Conservation (phyloP, 805 yeast species). For the Kluyveromyces lactis region DNA sequence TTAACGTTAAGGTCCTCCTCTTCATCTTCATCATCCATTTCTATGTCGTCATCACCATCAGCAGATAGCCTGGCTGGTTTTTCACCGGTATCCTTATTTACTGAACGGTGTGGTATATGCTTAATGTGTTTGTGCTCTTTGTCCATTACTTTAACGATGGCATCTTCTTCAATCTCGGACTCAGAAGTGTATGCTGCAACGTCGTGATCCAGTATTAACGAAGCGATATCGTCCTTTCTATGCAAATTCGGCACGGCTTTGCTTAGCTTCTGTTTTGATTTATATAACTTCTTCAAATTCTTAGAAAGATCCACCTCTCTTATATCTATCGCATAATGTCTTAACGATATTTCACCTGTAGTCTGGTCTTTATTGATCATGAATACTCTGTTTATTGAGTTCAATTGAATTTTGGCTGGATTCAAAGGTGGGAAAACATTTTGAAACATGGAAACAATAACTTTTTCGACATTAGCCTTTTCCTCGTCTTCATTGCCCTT, state of each 20-base stretch:
- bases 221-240: slow-evolving; percentile 67
- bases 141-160: slow-evolving; percentile 52
- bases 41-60: slow-evolving; percentile 13
- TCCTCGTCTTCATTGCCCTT: slow-evolving; percentile 13
- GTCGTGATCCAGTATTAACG: slow-evolving; percentile 73
- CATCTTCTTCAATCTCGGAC: slow-evolving; percentile 90
- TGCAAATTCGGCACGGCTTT: slow-evolving; percentile 65
- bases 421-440: slow-evolving; percentile 93
- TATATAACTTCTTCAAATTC: slow-evolving; percentile 63
- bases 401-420: slow-evolving; percentile 70
- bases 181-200: slow-evolving; percentile 76
- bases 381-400: slow-evolving; percentile 73
- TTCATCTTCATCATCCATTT: slow-evolving; percentile 15
- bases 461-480: slow-evolving; percentile 58
- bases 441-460: slow-evolving; percentile 84
- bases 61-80: slow-evolving; percentile 2
- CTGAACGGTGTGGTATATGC: slow-evolving; percentile 13
- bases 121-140: slow-evolving; percentile 19
- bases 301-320: slow-evolving; percentile 71
- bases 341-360: slow-evolving; percentile 67
- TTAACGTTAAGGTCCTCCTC: slow-evolving; percentile 14
- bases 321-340: slow-evolving; percentile 87
- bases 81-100: slow-evolving; percentile 13
- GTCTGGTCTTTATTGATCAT: slow-evolving; percentile 67
- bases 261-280: slow-evolving; percentile 49